Evolutionary conservation across 768 basidiomycete genomes (phyloP).

Genomic region (Boletellus ananas): DNA sequence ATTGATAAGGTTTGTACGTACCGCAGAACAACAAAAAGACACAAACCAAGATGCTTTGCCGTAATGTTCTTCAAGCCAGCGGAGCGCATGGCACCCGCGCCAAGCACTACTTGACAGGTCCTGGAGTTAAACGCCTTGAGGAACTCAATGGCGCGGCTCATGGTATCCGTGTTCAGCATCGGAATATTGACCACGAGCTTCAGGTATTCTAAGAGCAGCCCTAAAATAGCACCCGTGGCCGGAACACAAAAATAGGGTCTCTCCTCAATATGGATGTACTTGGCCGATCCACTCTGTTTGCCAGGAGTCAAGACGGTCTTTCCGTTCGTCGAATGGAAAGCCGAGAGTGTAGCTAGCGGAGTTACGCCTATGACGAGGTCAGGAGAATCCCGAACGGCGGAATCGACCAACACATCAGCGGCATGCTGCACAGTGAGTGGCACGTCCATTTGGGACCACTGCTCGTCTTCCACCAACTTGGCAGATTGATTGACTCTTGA

Average conservation of each 20-base stretch:
- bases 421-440: slow-evolving; percentile 60
- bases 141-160: slow-evolving; percentile 92
- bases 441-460: slow-evolving; percentile 81
- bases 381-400: slow-evolving; percentile 77
- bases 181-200: slow-evolving; percentile 83
- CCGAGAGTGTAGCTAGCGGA: not conserved
- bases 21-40: slow-evolving; percentile 15
- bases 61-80: slow-evolving; percentile 98
- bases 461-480: slow-evolving; percentile 92
- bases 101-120: slow-evolving; percentile 96
- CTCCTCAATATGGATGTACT: slow-evolving; percentile 77
- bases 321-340: slow-evolving; percentile 9
- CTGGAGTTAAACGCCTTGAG: slow-evolving; percentile 97
- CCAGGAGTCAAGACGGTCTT: slow-evolving; percentile 12
- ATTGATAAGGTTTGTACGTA: slow-evolving; percentile 16
- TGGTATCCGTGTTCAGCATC: slow-evolving; percentile 90
- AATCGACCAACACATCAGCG: slow-evolving; percentile 71
- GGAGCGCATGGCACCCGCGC: slow-evolving; percentile 98
- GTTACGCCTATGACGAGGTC: slow-evolving; percentile 49
- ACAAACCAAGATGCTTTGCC: slow-evolving; percentile 89
- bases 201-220: slow-evolving; percentile 79
- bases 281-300: slow-evolving; percentile 34
- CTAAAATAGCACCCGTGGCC: slow-evolving; percentile 75
- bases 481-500: slow-evolving; percentile 73
- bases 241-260: slow-evolving; percentile 79